These are phyloP conservation scores for Saccharomycopsis oosterbeekiorum DNA, from an alignment of 805 yeast genomes.

Conservation along the genomic window DNA sequence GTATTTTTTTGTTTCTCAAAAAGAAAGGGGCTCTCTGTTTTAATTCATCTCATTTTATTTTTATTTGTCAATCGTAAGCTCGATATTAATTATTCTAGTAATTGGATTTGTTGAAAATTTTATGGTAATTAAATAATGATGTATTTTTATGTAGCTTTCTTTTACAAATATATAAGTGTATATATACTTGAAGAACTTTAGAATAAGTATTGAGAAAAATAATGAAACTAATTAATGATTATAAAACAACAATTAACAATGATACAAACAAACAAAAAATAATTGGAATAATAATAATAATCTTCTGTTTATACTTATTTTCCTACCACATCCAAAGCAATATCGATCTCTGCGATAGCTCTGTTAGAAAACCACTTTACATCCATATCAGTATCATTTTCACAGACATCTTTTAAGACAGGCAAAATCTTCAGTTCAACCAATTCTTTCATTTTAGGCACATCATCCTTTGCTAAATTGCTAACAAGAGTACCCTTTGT, in stretches of 20 bases:
- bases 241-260: neutral
- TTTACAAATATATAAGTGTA: neutral
- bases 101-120: too few relatives aligned
- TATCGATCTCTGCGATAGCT: neutral
- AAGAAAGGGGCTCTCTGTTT: neutral
- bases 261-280: neutral
- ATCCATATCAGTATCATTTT: neutral
- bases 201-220: too few relatives aligned
- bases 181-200: too few relatives aligned
- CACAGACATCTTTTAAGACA: neutral
- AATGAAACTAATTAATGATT: neutral
- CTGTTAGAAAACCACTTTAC: neutral
- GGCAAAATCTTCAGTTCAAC: neutral
- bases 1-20: neutral
- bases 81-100: neutral
- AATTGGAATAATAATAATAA: neutral
- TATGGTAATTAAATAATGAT: too few relatives aligned
- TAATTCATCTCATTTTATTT: neutral
- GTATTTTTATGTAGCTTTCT: too few relatives aligned
- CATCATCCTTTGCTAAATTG: neutral
- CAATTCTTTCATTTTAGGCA: neutral
- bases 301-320: neutral
- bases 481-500: neutral
- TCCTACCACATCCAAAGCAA: neutral
- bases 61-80: neutral